These are phyloP conservation scores for Ogataea philodendri DNA, from an alignment of 805 yeast species.

Conservation along the genomic window DNA sequence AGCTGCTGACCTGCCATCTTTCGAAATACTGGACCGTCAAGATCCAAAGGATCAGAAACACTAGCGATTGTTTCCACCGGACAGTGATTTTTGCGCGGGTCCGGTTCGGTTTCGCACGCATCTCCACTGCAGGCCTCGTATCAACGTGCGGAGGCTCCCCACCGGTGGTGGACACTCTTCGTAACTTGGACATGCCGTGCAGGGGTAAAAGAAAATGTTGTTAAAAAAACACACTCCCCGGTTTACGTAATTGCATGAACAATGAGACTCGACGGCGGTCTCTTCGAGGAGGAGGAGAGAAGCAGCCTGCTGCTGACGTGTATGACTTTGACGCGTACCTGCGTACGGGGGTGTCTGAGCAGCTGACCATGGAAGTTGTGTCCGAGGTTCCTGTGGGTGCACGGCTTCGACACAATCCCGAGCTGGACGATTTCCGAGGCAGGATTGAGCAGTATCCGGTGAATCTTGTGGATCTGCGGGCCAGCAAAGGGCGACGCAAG, in stretches of 20 bases:
- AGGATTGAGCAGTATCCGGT: slow-evolving; percentile 17
- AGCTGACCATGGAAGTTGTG: slow-evolving; percentile 22
- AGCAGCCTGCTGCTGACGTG: slow-evolving; percentile 20
- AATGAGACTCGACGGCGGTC: slow-evolving; percentile 5
- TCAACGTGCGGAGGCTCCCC: slow-evolving; percentile 1
- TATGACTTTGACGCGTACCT: slow-evolving; percentile 39
- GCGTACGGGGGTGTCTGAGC: slow-evolving; percentile 25
- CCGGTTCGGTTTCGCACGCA: slow-evolving; percentile 5
- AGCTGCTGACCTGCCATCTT: slow-evolving; percentile 44
- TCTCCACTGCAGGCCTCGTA: too few species aligned
- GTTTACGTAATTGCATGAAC: slow-evolving; percentile 13
- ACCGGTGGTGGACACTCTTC: slow-evolving; percentile 18
- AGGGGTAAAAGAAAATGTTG: slow-evolving; percentile 2
- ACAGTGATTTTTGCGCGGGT: not conserved
- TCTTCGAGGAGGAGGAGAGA: slow-evolving; percentile 4
- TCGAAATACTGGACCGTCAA: slow-evolving; percentile 52
- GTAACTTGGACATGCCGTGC: slow-evolving; percentile 13
- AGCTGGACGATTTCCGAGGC: slow-evolving; percentile 16
- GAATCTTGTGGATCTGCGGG: slow-evolving; percentile 21
- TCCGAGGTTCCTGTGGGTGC: slow-evolving; percentile 11
- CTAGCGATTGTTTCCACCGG: slow-evolving; percentile 19
- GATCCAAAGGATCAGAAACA: slow-evolving; percentile 41
- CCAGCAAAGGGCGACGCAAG: slow-evolving; percentile 3
- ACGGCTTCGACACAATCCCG: slow-evolving; percentile 16
- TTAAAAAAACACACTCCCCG: slow-evolving; percentile 2